These are phyloP conservation scores for Aspergillus haitiensis DNA, from an alignment of 495 filamentous ascomycete genomes.

Conservation along the genomic window DNA sequence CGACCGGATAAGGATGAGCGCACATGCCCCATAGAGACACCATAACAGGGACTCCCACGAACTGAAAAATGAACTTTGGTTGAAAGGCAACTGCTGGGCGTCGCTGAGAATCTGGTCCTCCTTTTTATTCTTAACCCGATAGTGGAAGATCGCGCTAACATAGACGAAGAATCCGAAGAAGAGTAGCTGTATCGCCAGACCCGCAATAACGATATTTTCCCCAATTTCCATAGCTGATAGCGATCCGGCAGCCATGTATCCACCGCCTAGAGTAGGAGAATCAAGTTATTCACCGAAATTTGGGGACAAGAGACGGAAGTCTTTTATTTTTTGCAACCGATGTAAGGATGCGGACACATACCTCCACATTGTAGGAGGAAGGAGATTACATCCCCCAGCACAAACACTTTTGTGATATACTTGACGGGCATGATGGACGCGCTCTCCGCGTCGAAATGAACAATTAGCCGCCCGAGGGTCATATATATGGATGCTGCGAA, in stretches of 20 bases:
- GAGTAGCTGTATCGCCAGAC: slow-evolving; percentile 41
- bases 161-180: slow-evolving; percentile 47
- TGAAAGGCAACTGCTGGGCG: background rate
- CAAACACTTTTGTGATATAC: background rate
- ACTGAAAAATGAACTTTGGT: background rate
- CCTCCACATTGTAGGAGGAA: background rate
- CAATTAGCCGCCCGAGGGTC: background rate
- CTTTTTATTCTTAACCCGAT: slow-evolving; percentile 23
- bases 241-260: slow-evolving; percentile 27
- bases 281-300: background rate
- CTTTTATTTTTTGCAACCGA: no score
- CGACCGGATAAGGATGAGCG: slow-evolving; percentile 59
- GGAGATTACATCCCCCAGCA: background rate
- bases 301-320: no score
- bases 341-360: background rate
- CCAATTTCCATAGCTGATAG: slow-evolving; percentile 23
- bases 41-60: slow-evolving; percentile 53
- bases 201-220: slow-evolving; percentile 42
- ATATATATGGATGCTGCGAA: background rate
- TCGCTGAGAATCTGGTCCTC: background rate
- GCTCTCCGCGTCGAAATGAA: background rate
- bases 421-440: background rate
- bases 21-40: slow-evolving; percentile 52
- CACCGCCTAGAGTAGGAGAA: slow-evolving; percentile 22
- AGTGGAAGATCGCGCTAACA: slow-evolving; percentile 37